phyloP scores from a whole-genome alignment of 768 basidiomycete genomes.

The Tricholoma sp. region DNA sequence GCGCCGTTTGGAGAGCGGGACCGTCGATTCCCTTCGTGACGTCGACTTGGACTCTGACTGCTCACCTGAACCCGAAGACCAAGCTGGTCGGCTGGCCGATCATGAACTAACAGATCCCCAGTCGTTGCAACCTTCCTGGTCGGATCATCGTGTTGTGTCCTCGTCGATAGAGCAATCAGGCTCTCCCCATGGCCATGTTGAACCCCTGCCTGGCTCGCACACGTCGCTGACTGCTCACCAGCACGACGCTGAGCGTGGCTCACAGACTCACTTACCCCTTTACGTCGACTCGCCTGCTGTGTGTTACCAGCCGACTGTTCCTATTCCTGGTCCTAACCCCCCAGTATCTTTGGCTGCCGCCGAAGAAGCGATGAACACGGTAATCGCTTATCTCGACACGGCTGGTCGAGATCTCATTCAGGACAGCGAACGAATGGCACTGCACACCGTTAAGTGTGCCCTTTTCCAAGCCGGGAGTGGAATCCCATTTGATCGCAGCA shows the following conservation, averaged over 20 bases:
- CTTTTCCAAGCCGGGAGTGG: slow-evolving; percentile 43
- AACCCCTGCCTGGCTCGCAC: neutral
- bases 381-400: slow-evolving; percentile 48
- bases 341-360: slow-evolving; percentile 42
- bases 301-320: slow-evolving; percentile 27
- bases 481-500: slow-evolving; percentile 16
- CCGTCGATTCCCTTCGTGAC: slow-evolving; percentile 14
- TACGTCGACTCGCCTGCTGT: slow-evolving; percentile 21
- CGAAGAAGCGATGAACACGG: slow-evolving; percentile 48
- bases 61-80: slow-evolving; percentile 29
- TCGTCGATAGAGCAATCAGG: slow-evolving; percentile 8
- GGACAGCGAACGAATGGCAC: slow-evolving; percentile 30
- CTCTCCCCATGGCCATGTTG: slow-evolving; percentile 4
- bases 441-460: slow-evolving; percentile 44
- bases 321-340: slow-evolving; percentile 24
- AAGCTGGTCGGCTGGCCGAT: neutral
- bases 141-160: slow-evolving; percentile 12
- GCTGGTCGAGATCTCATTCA: slow-evolving; percentile 23
- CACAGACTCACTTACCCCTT: neutral
- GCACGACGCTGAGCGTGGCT: neutral
- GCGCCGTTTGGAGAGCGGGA: slow-evolving; percentile 22
- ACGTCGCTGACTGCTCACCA: slow-evolving; percentile 3
- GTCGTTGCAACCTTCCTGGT: slow-evolving; percentile 20
- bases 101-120: slow-evolving; percentile 3
- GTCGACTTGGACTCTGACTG: slow-evolving; percentile 23